These are phyloP conservation scores for Dryas drummondii DNA, from an alignment of 306 rosid species.

Conservation along the genomic window DNA sequence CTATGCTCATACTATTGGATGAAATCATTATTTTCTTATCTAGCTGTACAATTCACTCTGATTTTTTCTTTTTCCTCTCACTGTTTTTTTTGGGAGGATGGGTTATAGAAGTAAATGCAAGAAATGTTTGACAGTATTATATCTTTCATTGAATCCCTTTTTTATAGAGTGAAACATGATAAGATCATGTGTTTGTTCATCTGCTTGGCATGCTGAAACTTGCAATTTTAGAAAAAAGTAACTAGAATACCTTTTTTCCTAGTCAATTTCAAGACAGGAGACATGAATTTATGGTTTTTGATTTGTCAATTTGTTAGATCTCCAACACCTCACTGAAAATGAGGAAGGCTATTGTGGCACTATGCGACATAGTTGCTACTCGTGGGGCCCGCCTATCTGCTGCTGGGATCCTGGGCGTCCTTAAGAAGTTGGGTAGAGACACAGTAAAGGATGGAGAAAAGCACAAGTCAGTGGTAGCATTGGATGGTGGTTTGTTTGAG, in stretches of 20 bases:
- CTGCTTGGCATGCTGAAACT: background rate
- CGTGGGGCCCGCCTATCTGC: constrained; percentile 91
- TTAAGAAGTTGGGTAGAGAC: constrained; percentile 90
- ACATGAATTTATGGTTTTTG: constrained; percentile 2
- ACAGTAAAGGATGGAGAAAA: constrained; percentile 55
- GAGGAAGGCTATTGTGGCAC: constrained; percentile 58
- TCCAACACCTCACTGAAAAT: constrained; percentile 62
- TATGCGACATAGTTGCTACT: constrained; percentile 75
- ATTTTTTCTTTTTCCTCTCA: constrained; percentile 8
- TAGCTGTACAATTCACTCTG: background rate
- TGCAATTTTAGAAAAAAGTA: background rate
- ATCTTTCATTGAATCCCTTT: background rate
- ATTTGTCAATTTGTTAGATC: constrained; percentile 44
- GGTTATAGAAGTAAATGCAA: background rate
- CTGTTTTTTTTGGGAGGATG: constrained; percentile 7
- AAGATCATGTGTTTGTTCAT: background rate
- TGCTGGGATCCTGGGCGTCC: constrained; percentile 76
- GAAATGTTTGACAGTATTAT: background rate
- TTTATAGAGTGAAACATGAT: background rate
- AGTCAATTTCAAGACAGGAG: background rate
- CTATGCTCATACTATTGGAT: background rate
- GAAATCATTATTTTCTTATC: constrained; percentile 7
- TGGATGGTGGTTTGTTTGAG: constrained; percentile 95
- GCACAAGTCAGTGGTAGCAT: constrained; percentile 71
- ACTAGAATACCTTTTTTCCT: background rate